phyloP scores from a whole-genome alignment of 2,329 filamentous ascomycete species.

The Gyromitra esculenta region DNA sequence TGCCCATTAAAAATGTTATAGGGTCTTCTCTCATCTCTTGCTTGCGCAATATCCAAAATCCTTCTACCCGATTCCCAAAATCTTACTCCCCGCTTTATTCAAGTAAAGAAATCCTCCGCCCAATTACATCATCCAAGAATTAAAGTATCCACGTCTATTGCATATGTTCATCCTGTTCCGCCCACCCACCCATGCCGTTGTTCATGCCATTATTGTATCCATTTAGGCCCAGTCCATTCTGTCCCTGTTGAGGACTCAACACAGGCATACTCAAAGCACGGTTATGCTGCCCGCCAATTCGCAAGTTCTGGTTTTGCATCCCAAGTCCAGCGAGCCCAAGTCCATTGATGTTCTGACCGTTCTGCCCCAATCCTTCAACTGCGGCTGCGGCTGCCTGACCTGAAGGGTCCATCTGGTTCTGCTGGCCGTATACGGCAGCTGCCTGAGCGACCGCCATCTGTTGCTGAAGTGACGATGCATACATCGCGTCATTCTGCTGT shows the following conservation, averaged over 20 bases:
- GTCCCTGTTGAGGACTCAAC: constrained; percentile 67
- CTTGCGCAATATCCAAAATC: constrained; percentile 55
- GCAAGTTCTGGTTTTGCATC: constrained; percentile 58
- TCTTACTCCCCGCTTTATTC: constrained; percentile 48
- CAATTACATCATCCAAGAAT: constrained; percentile 47
- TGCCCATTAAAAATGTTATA: constrained; percentile 52
- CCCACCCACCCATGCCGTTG: constrained; percentile 62
- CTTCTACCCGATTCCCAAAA: constrained; percentile 51
- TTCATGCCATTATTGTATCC: constrained; percentile 60
- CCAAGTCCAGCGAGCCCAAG: constrained; percentile 62
- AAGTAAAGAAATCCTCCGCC: constrained; percentile 46
- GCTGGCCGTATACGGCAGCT: constrained; percentile 72
- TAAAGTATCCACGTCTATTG: constrained; percentile 70
- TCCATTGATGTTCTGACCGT: constrained; percentile 58
- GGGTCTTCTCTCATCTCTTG: constrained; percentile 49
- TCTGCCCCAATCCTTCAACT: constrained; percentile 60
- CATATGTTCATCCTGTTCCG: constrained; percentile 69
- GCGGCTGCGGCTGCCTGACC: constrained; percentile 46
- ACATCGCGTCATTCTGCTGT: constrained; percentile 64
- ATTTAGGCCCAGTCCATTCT: constrained; percentile 58
- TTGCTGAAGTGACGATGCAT: constrained; percentile 68
- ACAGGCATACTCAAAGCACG: constrained; percentile 89
- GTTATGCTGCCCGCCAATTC: constrained; percentile 69
- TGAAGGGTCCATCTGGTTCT: constrained; percentile 60
- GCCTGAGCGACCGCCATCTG: constrained; percentile 77